These are phyloP conservation scores for Pichia sp. DNA, from an alignment of 1,139 yeast genomes.

Conservation along the genomic window DNA sequence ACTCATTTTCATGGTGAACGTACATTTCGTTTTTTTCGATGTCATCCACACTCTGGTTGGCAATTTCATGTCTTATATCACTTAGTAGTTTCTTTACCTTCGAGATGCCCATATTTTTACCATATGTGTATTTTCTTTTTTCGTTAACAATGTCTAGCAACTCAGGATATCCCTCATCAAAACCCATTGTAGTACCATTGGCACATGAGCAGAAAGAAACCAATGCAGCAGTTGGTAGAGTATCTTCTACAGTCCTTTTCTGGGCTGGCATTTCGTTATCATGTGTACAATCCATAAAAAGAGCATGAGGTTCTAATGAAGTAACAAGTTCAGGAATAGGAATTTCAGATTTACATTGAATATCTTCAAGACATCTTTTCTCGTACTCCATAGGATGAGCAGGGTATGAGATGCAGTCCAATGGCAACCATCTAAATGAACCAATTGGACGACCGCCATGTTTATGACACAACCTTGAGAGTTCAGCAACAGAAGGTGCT, in stretches of 20 bases:
- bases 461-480: constrained; percentile 79
- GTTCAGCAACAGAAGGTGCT: constrained; percentile 83
- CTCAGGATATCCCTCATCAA: constrained; percentile 85
- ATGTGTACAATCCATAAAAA: constrained; percentile 97
- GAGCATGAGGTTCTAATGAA: constrained; percentile 77
- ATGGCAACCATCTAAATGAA: constrained; percentile 71
- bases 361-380: constrained; percentile 23
- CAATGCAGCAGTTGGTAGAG: constrained; percentile 89
- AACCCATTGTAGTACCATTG: constrained; percentile 91
- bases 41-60: constrained; percentile 59
- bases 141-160: constrained; percentile 81
- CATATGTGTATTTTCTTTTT: constrained; percentile 55
- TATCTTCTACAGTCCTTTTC: constrained; percentile 89
- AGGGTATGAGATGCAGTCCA: constrained; percentile 67
- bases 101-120: constrained; percentile 81
- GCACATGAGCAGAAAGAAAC: constrained; percentile 93
- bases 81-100: constrained; percentile 60
- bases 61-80: constrained; percentile 54
- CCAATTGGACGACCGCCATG: constrained; percentile 97
- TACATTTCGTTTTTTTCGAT: constrained; percentile 83
- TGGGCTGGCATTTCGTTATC: constrained; percentile 89
- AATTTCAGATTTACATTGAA: constrained; percentile 45
- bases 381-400: constrained; percentile 41
- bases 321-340: constrained; percentile 62
- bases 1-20: constrained; percentile 91